Conservation (phyloP, 2,329 filamentous ascomycete genomes). For the Chaetoscypha palmicola region DNA sequence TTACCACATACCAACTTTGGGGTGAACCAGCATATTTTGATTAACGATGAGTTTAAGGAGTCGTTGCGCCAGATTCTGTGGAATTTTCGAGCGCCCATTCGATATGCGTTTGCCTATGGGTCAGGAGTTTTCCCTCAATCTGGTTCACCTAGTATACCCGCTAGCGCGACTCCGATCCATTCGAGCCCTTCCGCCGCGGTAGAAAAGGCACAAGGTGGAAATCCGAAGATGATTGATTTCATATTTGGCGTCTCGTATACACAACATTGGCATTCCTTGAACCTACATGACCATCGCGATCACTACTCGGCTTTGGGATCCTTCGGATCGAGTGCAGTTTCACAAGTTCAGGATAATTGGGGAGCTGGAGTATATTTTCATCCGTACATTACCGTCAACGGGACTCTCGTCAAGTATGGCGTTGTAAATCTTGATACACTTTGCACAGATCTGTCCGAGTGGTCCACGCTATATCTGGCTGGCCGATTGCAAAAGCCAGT, state of each 20-base stretch:
- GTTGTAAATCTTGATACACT: slow-evolving; percentile 92
- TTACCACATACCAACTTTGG: slow-evolving; percentile 78
- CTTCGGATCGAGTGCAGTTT: slow-evolving; percentile 78
- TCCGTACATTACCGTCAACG: slow-evolving; percentile 88
- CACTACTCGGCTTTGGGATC: slow-evolving; percentile 86
- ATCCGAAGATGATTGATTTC: slow-evolving; percentile 96
- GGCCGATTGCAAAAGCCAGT: slow-evolving; percentile 94
- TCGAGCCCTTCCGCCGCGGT: slow-evolving; percentile 76
- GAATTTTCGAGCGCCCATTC: slow-evolving; percentile 86
- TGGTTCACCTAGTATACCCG: slow-evolving; percentile 44
- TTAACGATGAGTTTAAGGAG: slow-evolving; percentile 94
- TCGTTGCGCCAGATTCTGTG: slow-evolving; percentile 79
- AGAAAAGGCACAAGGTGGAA: slow-evolving; percentile 75
- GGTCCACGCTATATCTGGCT: slow-evolving; percentile 94
- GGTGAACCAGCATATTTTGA: slow-evolving; percentile 91
- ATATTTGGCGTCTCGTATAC: slow-evolving; percentile 93
- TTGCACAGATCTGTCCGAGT: slow-evolving; percentile 76
- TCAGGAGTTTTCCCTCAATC: slow-evolving; percentile 90
- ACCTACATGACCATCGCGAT: slow-evolving; percentile 77
- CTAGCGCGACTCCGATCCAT: slow-evolving; percentile 58
- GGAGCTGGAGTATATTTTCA: slow-evolving; percentile 98
- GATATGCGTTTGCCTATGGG: slow-evolving; percentile 95
- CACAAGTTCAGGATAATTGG: slow-evolving; percentile 75
- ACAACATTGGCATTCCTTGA: slow-evolving; percentile 95
- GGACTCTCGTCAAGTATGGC: slow-evolving; percentile 94